Evolutionary conservation across 345 rosid species (phyloP), one percentile per base, ranked within the genome.

Genomic region (Microcos paniculata): DNA sequence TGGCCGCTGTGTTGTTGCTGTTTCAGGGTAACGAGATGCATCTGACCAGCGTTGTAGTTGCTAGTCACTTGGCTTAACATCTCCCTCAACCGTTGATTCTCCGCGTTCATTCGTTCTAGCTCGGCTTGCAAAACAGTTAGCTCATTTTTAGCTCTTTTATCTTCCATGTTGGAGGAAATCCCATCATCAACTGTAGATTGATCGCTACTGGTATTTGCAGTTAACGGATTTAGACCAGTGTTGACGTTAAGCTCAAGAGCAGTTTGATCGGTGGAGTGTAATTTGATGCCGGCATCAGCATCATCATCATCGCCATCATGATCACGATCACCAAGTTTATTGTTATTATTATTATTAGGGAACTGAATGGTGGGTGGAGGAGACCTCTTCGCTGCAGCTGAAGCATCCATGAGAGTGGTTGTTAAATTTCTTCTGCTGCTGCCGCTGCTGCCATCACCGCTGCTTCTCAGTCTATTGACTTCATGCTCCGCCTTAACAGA

Each of bases 141-240:
- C 94, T 90, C 91, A 12, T 56, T 80, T 74, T 84, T 84, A 8
- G 83, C 76, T 81, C 82, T 74, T 76, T 80, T 86, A 18, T 86
- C 88, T 75, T 87, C 95, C 74, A 76, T 69, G 79, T 81, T 85
- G 0, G 85, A 79, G 0, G 90, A 85, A 0, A 82, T 86, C 52
- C 92, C 91, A 62, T 87, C 92, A 26, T 90, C 95, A 12, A 87
- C 89, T 74, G 81, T 74, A 48, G 92, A 90, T 72, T 86, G 90
- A 51, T 90, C 95, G 35, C 92, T 89, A 42, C 88, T 87, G 0
- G 90, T 76, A 19, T 88, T 88, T 0, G 87, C 80, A 16, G 88
- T 88, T 40, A 88, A 84, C 70, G 88, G 88, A 82, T 90, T 86
- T 83, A 88, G 71, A 42, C 90, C 92, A 35, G 95, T 90, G 78